Evolutionary conservation across 2,329 filamentous ascomycete genomes (phyloP), one percentile per base, ranked within the genome.

Genomic region (Trichoderma sp.): DNA sequence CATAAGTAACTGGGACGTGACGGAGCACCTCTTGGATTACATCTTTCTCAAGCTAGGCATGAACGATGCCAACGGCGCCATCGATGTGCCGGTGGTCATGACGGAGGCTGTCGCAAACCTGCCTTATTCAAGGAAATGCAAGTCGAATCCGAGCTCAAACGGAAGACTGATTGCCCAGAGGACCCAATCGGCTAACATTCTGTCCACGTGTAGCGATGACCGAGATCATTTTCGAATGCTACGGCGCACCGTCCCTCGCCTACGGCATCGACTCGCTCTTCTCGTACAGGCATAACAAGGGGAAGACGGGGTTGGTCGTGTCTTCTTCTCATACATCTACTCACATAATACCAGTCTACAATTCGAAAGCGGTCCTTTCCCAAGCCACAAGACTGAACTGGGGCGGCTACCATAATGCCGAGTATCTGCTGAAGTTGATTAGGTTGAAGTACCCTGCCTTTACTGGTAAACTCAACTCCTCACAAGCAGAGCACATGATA

Each of bases 191-290:
- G 57, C 50, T 39, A 17, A 37, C 53, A 25, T 37, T 50, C 76
- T 68, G 7, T 1, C 25, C 52, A 54, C 53, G 7, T 63, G 68
- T 72, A 97, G 93, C 92, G 73, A 98, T 98, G 94, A 97, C 92
- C 52, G 95, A 99, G 76, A 94, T 98, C 66, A 83, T 99, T 12
- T 99, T 98, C 78, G 95, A 99, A 79, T 96, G 93, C 80, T 99
- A 99, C 78, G 88, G 89, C 69, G 94, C 92, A 12, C 94, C 95
- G 0, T 94, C 92, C 2, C 86, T 97, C 29, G 92, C 94, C 19
- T 97, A 95, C 79, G 95, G 95, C 61, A 94, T 99, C 80, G 95
- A 99, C 79, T 96, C 94, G 12, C 87, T 99, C 35, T 99, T 99
- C 81, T 96, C 94, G 22, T 99, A 97, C 82, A 86, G 90, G 70